Percentiles rank a stretch among this genome's conserved stretches.
Evolutionary conservation across 1,284 basidiomycete genomes (phyloP).

Genomic region (Lignosus rhinocerotis): DNA sequence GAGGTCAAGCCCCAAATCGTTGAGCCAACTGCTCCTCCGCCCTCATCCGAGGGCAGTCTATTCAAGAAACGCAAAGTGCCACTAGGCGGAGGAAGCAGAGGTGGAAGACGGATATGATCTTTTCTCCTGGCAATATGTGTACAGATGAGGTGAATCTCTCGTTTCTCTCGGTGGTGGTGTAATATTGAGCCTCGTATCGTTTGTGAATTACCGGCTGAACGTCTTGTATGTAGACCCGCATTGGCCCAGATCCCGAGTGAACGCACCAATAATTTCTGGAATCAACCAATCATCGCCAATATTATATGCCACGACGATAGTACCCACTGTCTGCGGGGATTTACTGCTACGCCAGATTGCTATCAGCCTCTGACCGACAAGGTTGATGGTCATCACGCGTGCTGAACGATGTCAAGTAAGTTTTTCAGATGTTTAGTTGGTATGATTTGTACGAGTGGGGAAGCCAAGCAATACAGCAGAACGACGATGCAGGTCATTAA

Average conservation of each 20-base stretch:
- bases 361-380: not conserved
- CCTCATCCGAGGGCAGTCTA: conserved; percentile 32
- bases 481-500: conserved; percentile 17
- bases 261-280: not conserved
- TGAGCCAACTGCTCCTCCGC: conserved; percentile 13
- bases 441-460: conserved; percentile 21
- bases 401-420: not conserved
- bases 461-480: conserved; percentile 16
- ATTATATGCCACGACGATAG: not conserved
- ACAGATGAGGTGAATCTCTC: no score
- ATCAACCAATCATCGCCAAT: not conserved
- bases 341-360: no score
- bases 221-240: no score
- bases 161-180: not conserved
- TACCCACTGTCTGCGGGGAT: not conserved
- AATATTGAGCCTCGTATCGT: not conserved
- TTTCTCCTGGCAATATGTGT: not conserved
- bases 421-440: conserved; percentile 1
- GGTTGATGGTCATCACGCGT: not conserved
- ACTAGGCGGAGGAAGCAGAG: conserved; percentile 30
- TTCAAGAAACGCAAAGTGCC: conserved; percentile 49
- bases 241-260: not conserved
- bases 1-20: conserved; percentile 22
- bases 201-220: not conserved
- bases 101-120: conserved; percentile 27